These are phyloP conservation scores for Balamuthia mandrillaris DNA, from an alignment of 208 protist species.

Conservation along the genomic window DNA sequence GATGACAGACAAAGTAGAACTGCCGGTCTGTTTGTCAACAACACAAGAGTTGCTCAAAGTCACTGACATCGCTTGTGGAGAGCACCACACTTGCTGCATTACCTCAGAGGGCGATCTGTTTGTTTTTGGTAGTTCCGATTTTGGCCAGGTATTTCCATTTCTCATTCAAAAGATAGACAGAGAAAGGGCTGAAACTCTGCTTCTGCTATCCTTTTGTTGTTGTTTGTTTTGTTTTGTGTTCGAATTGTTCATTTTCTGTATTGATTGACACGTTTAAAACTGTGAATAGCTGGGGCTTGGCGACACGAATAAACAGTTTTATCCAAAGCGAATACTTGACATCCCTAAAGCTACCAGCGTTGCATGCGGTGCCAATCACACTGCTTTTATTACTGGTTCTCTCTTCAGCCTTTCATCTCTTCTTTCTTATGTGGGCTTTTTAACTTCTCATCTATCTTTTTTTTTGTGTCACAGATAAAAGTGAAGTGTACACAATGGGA, in stretches of 20 bases:
- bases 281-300: background rate
- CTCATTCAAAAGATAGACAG: no score
- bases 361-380: background rate
- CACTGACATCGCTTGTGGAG: background rate
- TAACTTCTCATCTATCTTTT: background rate
- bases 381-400: background rate
- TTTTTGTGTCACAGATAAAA: background rate
- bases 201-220: background rate
- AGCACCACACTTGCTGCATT: background rate
- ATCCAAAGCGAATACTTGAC: background rate
- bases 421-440: background rate
- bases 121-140: background rate
- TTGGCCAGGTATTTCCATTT: background rate
- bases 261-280: background rate
- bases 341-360: background rate
- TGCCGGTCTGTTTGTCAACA: background rate
- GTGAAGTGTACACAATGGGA: background rate
- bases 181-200: no score
- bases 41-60: background rate
- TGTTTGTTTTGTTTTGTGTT: background rate
- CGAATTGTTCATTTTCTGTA: background rate
- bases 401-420: background rate
- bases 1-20: background rate
- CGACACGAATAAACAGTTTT: background rate
- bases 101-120: background rate